Evolutionary conservation across 768 basidiomycete species (phyloP).

Genomic region (Lyophyllum atratum): DNA sequence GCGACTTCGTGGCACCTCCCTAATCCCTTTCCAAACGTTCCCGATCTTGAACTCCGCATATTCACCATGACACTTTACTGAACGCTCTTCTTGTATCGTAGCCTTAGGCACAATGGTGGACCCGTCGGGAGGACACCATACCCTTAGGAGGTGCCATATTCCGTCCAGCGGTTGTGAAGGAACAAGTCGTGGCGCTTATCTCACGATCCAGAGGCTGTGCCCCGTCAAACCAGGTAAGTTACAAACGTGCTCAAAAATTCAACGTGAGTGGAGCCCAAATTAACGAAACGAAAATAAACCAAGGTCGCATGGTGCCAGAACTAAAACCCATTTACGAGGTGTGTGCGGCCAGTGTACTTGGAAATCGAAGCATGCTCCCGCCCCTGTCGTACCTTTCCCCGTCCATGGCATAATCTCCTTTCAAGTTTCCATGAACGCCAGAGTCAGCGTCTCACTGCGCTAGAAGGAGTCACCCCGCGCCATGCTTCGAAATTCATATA

Average conservation of each 20-base stretch:
- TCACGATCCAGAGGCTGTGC: constrained; percentile 4
- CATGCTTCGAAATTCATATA: not conserved
- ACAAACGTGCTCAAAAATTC: not conserved
- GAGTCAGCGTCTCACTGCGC: not conserved
- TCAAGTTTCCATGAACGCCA: not conserved
- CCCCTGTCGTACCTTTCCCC: not conserved
- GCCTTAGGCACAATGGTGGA: not conserved
- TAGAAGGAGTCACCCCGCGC: not conserved
- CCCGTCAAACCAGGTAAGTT: constrained; percentile 4
- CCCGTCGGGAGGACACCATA: not conserved
- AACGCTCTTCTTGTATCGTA: not conserved
- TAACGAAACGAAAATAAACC: not conserved
- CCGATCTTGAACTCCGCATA: not conserved
- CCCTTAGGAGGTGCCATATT: not conserved
- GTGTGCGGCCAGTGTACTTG: not conserved
- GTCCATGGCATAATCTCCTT: not conserved
- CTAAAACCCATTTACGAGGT: not conserved
- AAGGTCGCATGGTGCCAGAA: not conserved
- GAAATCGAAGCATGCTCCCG: not conserved
- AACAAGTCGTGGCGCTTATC: not conserved
- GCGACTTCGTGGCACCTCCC: not conserved
- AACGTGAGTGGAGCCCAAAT: not conserved
- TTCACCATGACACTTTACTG: not conserved
- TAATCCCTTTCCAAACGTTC: not conserved
- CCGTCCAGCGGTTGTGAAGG: not conserved